Evolutionary conservation across 371 early-diverging fungal species (phyloP).

Genomic region (Gilbertella persicaria): DNA sequence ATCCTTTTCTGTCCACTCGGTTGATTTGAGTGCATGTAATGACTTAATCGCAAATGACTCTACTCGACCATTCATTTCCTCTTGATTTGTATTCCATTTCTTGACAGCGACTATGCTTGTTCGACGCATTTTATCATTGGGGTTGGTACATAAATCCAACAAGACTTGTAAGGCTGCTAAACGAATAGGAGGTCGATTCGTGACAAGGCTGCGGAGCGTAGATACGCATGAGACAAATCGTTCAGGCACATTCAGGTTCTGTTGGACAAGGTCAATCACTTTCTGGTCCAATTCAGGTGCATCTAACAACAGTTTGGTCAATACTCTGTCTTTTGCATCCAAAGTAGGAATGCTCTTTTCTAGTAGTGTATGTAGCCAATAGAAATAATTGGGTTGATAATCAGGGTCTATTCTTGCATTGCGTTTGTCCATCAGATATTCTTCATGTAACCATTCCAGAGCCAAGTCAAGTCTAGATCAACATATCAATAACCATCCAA

Average conservation of each 20-base stretch:
- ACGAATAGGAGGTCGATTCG: constrained; percentile 31
- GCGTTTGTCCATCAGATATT: constrained; percentile 30
- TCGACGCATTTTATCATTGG: constrained; percentile 43
- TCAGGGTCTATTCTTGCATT: constrained; percentile 3
- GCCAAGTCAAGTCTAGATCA: constrained; percentile 41
- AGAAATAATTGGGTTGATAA: constrained; percentile 32
- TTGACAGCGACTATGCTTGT: constrained; percentile 63
- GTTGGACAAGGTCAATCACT: constrained; percentile 28
- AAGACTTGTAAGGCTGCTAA: constrained; percentile 35
- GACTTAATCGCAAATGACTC: constrained; percentile 55
- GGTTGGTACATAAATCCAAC: constrained; percentile 35
- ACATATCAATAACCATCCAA: not conserved
- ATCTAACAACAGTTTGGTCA: constrained; percentile 41
- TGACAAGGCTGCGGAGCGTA: constrained; percentile 37
- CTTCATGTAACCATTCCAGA: constrained; percentile 48
- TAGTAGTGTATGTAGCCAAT: constrained; percentile 38
- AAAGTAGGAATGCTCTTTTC: constrained; percentile 33
- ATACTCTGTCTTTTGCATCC: constrained; percentile 40
- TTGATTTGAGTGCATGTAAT: constrained; percentile 32
- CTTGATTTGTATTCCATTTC: constrained; percentile 65
- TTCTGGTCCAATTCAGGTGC: constrained; percentile 42
- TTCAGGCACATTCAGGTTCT: constrained; percentile 35
- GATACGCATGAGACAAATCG: constrained; percentile 46
- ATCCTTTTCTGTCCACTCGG: constrained; percentile 37
- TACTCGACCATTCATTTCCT: constrained; percentile 42